Percentiles rank a stretch among this genome's conserved stretches.
phyloP scores from a whole-genome alignment of 495 filamentous ascomycete genomes.

The Aspergillus indologenus region DNA sequence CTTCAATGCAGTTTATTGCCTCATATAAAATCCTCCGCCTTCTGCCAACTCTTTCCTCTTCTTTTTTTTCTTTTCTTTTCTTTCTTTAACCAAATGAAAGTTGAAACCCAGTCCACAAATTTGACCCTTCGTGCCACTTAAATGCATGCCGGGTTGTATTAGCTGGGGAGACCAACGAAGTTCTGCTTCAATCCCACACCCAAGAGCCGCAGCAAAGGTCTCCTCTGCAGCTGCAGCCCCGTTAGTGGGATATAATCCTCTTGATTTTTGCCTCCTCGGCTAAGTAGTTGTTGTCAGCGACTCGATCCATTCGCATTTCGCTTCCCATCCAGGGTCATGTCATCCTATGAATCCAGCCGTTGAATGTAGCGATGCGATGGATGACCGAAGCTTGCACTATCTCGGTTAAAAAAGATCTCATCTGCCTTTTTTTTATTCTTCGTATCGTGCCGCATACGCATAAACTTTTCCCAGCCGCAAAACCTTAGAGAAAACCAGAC shows the following conservation, averaged over 20 bases:
- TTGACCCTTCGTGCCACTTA: conserved; percentile 54
- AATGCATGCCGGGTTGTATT: conserved; percentile 62
- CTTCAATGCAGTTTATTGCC: conserved; percentile 25
- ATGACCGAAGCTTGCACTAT: conserved; percentile 11
- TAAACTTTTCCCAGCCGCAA: background rate
- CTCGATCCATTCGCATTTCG: background rate
- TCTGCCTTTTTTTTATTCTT: background rate
- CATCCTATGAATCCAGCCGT: conserved; percentile 11
- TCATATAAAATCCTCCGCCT: conserved; percentile 22
- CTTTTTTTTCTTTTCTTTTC: conserved; percentile 32
- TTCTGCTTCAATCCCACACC: conserved; percentile 45
- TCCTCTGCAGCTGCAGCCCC: conserved; percentile 49
- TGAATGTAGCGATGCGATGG: conserved; percentile 25
- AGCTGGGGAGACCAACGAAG: conserved; percentile 63
- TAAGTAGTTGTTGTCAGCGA: conserved; percentile 14
- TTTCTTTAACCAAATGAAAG: conserved; percentile 47
- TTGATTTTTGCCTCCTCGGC: conserved; percentile 7
- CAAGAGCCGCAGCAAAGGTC: conserved; percentile 62
- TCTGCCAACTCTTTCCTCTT: conserved; percentile 10
- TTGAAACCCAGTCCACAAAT: conserved; percentile 63
- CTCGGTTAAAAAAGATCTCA: background rate
- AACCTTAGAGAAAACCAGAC: background rate
- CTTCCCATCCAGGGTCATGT: conserved; percentile 4
- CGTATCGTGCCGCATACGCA: conserved; percentile 22
- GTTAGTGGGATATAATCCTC: conserved; percentile 44